These are phyloP conservation scores for Lentinus tigrinus DNA, from an alignment of 768 basidiomycete genomes.

Conservation along the genomic window DNA sequence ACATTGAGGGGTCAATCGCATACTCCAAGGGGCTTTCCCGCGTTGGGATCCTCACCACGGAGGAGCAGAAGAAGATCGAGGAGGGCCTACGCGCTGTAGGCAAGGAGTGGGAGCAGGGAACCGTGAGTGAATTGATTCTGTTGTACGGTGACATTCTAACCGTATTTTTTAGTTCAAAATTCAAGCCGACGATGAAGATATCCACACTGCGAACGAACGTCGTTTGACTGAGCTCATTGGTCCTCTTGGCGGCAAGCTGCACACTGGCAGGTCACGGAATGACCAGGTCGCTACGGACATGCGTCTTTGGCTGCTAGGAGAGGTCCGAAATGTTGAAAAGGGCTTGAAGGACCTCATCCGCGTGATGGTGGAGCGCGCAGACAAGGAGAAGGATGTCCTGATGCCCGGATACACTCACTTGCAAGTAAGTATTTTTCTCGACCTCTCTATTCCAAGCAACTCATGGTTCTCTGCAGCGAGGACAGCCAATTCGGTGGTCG, in stretches of 20 bases:
- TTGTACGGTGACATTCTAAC: background rate
- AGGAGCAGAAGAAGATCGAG: slow-evolving; percentile 73
- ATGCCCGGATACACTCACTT: slow-evolving; percentile 98
- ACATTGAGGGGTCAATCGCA: slow-evolving; percentile 92
- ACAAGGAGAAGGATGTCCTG: slow-evolving; percentile 87
- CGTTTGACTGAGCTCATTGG: slow-evolving; percentile 93
- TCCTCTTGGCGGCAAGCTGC: slow-evolving; percentile 89
- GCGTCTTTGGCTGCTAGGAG: slow-evolving; percentile 90
- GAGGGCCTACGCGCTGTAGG: slow-evolving; percentile 73
- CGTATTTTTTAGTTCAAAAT: slow-evolving; percentile 61
- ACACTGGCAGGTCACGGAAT: slow-evolving; percentile 95
- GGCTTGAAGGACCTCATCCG: slow-evolving; percentile 76
- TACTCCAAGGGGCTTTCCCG: slow-evolving; percentile 86
- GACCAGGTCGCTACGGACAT: slow-evolving; percentile 99
- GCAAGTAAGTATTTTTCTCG: slow-evolving; percentile 54
- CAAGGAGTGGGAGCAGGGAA: slow-evolving; percentile 81
- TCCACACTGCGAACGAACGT: slow-evolving; percentile 98
- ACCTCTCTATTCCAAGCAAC: background rate
- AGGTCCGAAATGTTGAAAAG: slow-evolving; percentile 64
- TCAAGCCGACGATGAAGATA: slow-evolving; percentile 93
- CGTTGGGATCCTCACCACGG: slow-evolving; percentile 75
- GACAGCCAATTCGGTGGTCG: slow-evolving; percentile 98
- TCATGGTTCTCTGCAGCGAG: slow-evolving; percentile 57
- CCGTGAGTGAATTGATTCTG: slow-evolving; percentile 44
- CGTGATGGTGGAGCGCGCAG: slow-evolving; percentile 90